Base-by-base conservation (phyloP, 495 filamentous ascomycete species). In the Penicillium roqueforti region DNA sequence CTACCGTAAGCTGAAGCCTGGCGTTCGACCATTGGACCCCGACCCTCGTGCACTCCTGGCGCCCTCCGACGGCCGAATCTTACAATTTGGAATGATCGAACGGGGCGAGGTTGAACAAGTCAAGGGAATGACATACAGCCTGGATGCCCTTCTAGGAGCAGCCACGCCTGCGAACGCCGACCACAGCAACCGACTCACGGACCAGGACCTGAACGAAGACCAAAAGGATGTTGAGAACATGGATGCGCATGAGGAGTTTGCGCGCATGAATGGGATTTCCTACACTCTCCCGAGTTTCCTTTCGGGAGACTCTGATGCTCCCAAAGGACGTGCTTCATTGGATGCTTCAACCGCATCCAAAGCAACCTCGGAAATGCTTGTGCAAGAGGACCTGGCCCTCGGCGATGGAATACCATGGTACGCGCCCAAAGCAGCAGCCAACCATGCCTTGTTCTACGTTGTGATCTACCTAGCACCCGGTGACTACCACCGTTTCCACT, bases 401-500 rank as follows among this genome's bases (percentile, higher is more conserved):
- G 83, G 80, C 14, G 86, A 88, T 32, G 72, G 75, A 1, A 68
- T 68, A 38, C 83, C 88, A 4, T 96, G 91, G 91, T 93, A 91
- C 70, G 74, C 84, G 6, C 81, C 85, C 10, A 85, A 82, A 50
- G 78, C 79, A 14, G 83, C 81, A 25, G 65, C 68, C n/a, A 67
- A 76, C 47, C 75, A 74, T 51, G 79, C 83, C n/a, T 82, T 98
- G 23, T 96, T 91, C 77, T 99, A 97, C 68, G 84, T 86, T 41
- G 93, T 99, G 51, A 84, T 99, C 62, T 99, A 99, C 73, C 83
- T 99, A n/a, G 93, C 93, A 0, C 93, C 93, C 0, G 93, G 93
- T 23, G 93, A 99, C 71, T 99, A 99, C 75, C 93, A 99, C 73
- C 88, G 92, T 45, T 99, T 97, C 78, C 93, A 99, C 72, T 93